These are phyloP conservation scores for Sutorius eximius DNA, from an alignment of 1,284 basidiomycete genomes.

Conservation along the genomic window DNA sequence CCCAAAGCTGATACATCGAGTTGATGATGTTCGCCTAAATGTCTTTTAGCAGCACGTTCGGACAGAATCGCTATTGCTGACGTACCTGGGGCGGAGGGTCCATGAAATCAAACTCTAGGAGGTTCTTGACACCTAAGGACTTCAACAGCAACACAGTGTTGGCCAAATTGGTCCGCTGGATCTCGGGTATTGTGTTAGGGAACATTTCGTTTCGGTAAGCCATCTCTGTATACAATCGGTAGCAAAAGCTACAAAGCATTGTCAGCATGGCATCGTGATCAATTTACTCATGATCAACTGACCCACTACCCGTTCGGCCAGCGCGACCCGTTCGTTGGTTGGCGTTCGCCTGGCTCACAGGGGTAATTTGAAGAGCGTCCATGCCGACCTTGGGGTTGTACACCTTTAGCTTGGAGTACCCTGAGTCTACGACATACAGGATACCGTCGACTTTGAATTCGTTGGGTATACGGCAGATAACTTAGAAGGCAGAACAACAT, in stretches of 20 bases:
- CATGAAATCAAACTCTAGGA: conserved; percentile 99
- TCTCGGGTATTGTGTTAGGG: conserved; percentile 95
- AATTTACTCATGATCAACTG: conserved; percentile 30
- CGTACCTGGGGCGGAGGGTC: conserved; percentile 88
- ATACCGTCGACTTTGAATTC: conserved; percentile 86
- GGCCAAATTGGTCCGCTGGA: conserved; percentile 95
- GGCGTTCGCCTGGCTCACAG: conserved; percentile 97
- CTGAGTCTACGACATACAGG: conserved; percentile 93
- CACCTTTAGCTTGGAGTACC: conserved; percentile 97
- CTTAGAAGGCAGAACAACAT: conserved; percentile 14
- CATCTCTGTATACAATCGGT: conserved; percentile 86
- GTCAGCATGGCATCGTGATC: conserved; percentile 6
- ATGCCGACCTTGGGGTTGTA: conserved; percentile 99
- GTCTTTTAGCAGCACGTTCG: conserved; percentile 38
- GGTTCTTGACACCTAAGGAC: conserved; percentile 93
- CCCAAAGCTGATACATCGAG: conserved; percentile 99
- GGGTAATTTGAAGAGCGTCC: conserved; percentile 98
- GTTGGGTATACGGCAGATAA: conserved; percentile 14
- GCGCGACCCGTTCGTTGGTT: conserved; percentile 95
- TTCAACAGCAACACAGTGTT: conserved; percentile 95
- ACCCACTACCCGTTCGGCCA: conserved; percentile 93
- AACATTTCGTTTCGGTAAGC: conserved; percentile 90
- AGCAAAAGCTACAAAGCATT: conserved; percentile 71
- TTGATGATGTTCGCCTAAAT: conserved; percentile 87
- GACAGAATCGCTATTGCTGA: conserved; percentile 43